These are phyloP conservation scores for Cyclostephanos invisitatus DNA, from an alignment of 108 stramenopile genomes.

Conservation along the genomic window DNA sequence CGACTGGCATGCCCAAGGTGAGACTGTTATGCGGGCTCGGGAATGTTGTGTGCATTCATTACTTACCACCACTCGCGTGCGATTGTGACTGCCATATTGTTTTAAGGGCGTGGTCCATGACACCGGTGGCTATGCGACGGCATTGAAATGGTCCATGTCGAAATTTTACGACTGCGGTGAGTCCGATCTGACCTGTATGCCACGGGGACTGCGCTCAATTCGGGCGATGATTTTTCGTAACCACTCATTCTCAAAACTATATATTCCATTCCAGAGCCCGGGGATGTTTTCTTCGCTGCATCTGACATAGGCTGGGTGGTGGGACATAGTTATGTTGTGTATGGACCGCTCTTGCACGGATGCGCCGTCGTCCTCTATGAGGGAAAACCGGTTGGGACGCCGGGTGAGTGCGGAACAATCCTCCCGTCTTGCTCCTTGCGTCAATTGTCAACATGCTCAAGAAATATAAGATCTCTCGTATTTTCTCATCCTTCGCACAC, in stretches of 20 bases:
- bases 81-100: neutral
- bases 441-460: neutral
- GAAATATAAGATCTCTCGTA: neutral
- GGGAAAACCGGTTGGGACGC: conserved; percentile 82
- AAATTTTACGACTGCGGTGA: conserved; percentile 47
- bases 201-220: neutral
- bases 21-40: neutral
- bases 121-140: conserved; percentile 65
- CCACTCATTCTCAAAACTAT: no score
- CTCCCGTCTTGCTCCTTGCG: neutral
- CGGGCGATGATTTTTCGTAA: no score
- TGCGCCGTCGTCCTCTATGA: conserved; percentile 75
- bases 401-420: conserved; percentile 11
- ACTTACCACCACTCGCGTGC: no score
- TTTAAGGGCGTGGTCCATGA: conserved; percentile 65
- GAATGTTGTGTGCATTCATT: no score
- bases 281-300: conserved; percentile 77
- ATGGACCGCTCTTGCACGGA: conserved; percentile 76
- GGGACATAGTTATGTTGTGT: conserved; percentile 70
- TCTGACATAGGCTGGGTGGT: conserved; percentile 82
- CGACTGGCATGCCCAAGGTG: conserved; percentile 74
- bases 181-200: neutral
- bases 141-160: conserved; percentile 69
- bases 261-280: conserved; percentile 32
- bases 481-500: neutral